Evolutionary conservation across 1,139 yeast genomes (phyloP), one percentile per base, ranked within the genome.

Genomic region (Hyphopichia wangnamkhiaoensis): DNA sequence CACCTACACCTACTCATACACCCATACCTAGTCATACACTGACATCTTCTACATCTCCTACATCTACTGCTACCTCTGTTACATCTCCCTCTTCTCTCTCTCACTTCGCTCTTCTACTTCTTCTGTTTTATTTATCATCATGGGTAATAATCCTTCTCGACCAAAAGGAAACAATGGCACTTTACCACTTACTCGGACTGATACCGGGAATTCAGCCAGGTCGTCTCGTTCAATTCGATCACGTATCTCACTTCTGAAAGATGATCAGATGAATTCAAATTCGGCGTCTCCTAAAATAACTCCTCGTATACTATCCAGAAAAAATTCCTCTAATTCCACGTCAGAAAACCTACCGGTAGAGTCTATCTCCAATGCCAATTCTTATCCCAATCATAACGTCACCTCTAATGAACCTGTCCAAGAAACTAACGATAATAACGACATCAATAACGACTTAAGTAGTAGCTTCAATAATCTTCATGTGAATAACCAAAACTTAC

Each of bases 191-290:
- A 63, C 74, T 15, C 63, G 83, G 37, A 68, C 80, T 17, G 82
- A 77, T 55, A 77, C 84, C 2, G 71, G 75, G 38, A 71, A 66
- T 42, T 76, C 82, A 4, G 68, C 73, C 20, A 73, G 68, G 48
- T 74, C 80, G 10, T 58, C 75, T 4, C 62, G 82, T 39, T 78
- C 83, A 3, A 58, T 74, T 16, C 61, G 78, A 40, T 70, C 74
- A 36, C 54, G 74, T 33, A 61, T 70, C 37, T 70, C 77, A 33
- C 49, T 68, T 26, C 58, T 56, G 40, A 63, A 59, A 36, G 63
- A 67, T 25, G 69, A 65, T 38, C 6, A 17, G 5, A 16, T 6
- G n/a, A 44, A 44, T 21, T 36, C 50, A 35, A 50, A 58, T 27
- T 60, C 65, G 19, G 52, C 60, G 37, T 58, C 74, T 3, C 74